Evolutionary conservation across 2,329 filamentous ascomycete species (phyloP).

Genomic region (Dactylonectria macrodidyma): DNA sequence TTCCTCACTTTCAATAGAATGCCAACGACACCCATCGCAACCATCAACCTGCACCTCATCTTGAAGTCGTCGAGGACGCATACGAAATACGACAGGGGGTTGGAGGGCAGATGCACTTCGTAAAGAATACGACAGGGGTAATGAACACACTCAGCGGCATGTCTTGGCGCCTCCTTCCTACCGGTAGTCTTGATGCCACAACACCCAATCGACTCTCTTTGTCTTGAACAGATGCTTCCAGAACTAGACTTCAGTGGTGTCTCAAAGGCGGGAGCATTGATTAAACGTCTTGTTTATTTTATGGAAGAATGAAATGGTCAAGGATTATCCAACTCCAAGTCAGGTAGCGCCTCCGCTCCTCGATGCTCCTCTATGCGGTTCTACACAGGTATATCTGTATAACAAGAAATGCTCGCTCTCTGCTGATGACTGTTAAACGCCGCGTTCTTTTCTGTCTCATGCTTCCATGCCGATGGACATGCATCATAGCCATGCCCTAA

Average conservation of each 20-base stretch:
- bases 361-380: not conserved
- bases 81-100: conserved; percentile 18
- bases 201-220: not conserved
- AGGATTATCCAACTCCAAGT: not conserved
- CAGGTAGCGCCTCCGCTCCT: not conserved
- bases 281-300: no score
- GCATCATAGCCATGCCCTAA: not conserved
- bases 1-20: not conserved
- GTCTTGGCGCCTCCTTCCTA: not conserved
- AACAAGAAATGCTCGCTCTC: not conserved
- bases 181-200: not conserved
- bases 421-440: not conserved
- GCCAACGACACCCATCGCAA: not conserved
- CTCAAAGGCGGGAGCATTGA: no score
- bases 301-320: no score
- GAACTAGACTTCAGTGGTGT: not conserved
- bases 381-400: not conserved
- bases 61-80: not conserved
- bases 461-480: not conserved
- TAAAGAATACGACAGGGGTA: conserved; percentile 44
- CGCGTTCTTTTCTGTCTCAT: not conserved
- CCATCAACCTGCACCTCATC: not conserved
- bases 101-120: not conserved
- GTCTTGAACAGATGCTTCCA: not conserved
- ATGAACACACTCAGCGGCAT: not conserved